These are phyloP conservation scores for Dryas drummondii DNA, from an alignment of 306 rosid genomes.

Conservation along the genomic window DNA sequence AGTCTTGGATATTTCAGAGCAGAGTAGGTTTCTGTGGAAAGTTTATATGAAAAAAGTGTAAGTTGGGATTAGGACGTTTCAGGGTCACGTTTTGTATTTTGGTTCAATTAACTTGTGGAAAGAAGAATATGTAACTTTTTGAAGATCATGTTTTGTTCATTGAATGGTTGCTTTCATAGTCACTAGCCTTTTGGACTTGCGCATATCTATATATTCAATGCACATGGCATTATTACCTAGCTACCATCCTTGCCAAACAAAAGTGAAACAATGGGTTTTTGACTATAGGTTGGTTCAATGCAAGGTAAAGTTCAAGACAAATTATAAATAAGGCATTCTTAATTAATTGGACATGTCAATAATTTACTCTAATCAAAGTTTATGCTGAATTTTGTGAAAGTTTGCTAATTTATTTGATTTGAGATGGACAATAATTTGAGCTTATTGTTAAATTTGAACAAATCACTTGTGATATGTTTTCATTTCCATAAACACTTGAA, in stretches of 20 bases:
- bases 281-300: neutral
- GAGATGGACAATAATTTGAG: too few species aligned
- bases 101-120: constrained; percentile 23
- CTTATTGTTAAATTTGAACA: too few species aligned
- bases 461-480: too few species aligned
- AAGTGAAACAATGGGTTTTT: neutral
- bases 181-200: neutral
- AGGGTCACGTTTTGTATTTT: constrained; percentile 23
- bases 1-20: neutral
- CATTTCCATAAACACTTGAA: too few species aligned
- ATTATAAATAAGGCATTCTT: too few species aligned
- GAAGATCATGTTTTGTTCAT: neutral
- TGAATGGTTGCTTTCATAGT: constrained; percentile 21
- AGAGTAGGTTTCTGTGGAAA: neutral
- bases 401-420: too few species aligned
- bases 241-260: neutral
- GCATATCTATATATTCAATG: neutral
- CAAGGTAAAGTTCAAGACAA: neutral
- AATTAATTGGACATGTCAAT: too few species aligned
- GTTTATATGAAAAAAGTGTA: neutral
- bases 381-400: too few species aligned
- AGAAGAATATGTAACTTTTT: constrained; percentile 10
- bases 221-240: neutral
- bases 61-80: constrained; percentile 29
- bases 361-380: too few species aligned